Percentiles rank a stretch among this genome's conserved stretches.
Conservation (phyloP, 441 rosid species). For the Syzygium malaccense region DNA sequence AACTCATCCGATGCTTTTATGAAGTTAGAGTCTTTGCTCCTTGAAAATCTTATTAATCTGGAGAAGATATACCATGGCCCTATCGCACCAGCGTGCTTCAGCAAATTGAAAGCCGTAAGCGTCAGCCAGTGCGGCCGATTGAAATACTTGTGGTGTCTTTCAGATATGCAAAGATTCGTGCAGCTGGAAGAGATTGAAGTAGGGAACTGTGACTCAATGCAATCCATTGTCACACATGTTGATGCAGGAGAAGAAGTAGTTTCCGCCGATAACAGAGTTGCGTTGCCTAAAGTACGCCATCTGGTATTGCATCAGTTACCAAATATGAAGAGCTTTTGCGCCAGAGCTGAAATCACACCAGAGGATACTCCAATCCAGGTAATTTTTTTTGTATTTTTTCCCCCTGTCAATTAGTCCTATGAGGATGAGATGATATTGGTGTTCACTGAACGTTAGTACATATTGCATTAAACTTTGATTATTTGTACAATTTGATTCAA, state of each 20-base stretch:
- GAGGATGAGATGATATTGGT: background rate
- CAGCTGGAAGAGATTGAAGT: background rate
- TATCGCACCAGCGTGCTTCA: background rate
- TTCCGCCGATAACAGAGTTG: accelerated
- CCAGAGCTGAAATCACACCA: background rate
- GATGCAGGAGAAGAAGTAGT: background rate
- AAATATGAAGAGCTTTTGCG: background rate
- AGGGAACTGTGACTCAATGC: background rate
- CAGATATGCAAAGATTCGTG: accelerated
- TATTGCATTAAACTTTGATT: background rate
- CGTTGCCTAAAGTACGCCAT: background rate
- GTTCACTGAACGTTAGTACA: background rate
- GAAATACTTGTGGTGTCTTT: background rate
- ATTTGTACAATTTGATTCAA: background rate
- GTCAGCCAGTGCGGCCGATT: accelerated
- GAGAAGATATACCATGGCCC: background rate
- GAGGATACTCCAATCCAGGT: background rate
- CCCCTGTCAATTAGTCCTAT: background rate
- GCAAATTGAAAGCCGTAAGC: background rate
- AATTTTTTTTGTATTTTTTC: background rate
- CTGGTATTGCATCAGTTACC: accelerated
- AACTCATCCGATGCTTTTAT: background rate
- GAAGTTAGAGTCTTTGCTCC: background rate
- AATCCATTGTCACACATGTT: background rate
- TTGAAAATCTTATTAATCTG: background rate